These are phyloP conservation scores for Aspergillus biplanus DNA, from an alignment of 495 filamentous ascomycete genomes.

Conservation along the genomic window DNA sequence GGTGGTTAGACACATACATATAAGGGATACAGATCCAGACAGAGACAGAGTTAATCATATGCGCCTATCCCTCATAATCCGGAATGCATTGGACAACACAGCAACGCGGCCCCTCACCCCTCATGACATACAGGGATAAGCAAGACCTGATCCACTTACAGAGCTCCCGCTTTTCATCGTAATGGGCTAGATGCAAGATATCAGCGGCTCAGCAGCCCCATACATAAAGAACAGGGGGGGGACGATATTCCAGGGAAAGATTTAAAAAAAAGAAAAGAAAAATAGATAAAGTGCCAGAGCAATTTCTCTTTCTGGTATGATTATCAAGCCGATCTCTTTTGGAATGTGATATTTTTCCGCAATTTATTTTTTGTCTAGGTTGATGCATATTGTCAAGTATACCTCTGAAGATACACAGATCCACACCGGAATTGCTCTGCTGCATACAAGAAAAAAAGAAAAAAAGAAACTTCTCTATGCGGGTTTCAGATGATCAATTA, in stretches of 20 bases:
- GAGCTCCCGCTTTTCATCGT: too few species aligned
- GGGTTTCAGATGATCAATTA: slow-evolving; percentile 4
- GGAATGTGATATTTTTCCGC: background rate
- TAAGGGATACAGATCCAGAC: background rate
- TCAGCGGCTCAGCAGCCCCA: too few species aligned
- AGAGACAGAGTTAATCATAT: background rate
- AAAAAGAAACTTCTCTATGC: background rate
- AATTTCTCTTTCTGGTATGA: background rate
- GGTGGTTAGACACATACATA: background rate
- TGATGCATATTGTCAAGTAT: background rate
- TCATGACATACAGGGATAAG: background rate
- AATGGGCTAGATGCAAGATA: too few species aligned
- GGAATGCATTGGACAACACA: background rate
- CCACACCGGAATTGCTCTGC: background rate
- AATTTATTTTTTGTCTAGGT: background rate
- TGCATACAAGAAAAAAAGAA: too few species aligned
- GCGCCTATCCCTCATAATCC: background rate
- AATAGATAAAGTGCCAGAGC: background rate
- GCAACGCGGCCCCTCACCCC: background rate
- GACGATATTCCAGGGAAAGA: too few species aligned
- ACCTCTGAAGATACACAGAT: background rate
- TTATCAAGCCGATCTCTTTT: background rate
- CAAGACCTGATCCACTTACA: background rate
- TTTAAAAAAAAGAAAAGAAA: background rate
- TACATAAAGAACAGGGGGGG: too few species aligned